Evolutionary conservation across 768 basidiomycete genomes (phyloP), one percentile per base, ranked within the genome.

Genomic region (Peribolospora baueri): DNA sequence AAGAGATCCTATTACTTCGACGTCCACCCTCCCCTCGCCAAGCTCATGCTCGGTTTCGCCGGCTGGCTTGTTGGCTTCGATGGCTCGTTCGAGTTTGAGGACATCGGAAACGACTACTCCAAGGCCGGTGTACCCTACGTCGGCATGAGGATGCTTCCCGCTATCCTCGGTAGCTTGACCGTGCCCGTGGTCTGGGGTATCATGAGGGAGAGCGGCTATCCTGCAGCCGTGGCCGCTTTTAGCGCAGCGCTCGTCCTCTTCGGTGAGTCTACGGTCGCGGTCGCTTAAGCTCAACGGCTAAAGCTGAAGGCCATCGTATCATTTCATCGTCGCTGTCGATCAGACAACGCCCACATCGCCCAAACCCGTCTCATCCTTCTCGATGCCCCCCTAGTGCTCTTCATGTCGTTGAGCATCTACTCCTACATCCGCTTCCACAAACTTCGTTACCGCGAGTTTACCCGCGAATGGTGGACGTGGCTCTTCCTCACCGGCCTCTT

Each of bases 171-270:
- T 51, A 83, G 82, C 69, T 70, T 93, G 38, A 95, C 91, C 1
- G 68, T 97, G 10, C 84, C 90, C 0, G 71, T 97, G 58, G 80
- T 97, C 0, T 98, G 88, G 63, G 81, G 76, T 36, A 95, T 91
- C 67, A 97, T 97, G 93, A 83, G 93, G 68, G 88, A 97, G 72
- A 82, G 82, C 57, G 93, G 93, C 5, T 95, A 91, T 66, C 87
- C 90, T 0, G 84, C 86, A 5, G 70, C 87, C 43, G 78, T 97
- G 56, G 79, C 86, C 5, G 79, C 85, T 1, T 91, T 98, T 65
- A 88, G 87, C 47, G 86, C 91, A 0, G 70, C 70, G 50, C 69
- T 98, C 38, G 69, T 98, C 59, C 71, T 91, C 0, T 87, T 97
- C 60, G 93, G 91, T 88, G 63, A 51, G 83, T 72, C 8, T n/a